Percentiles rank a stretch among this genome's conserved stretches.
phyloP scores from a whole-genome alignment of 83 land plant species.

The Larix sibirica region DNA sequence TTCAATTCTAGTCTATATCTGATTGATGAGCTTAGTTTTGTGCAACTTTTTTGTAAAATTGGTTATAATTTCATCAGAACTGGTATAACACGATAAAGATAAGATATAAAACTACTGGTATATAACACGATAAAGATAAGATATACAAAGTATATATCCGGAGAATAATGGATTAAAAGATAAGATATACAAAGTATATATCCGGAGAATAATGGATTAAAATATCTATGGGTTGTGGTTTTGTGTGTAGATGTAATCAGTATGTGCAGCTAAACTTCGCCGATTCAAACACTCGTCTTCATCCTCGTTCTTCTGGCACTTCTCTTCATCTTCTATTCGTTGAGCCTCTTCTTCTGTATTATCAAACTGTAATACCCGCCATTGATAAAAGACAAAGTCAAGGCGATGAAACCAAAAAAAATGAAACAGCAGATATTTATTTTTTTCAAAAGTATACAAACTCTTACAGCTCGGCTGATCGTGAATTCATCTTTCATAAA shows the following conservation, averaged over 20 bases:
- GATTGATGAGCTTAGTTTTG: too few species aligned
- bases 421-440: neutral
- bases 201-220: too few species aligned
- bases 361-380: neutral
- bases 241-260: slow-evolving; percentile 5
- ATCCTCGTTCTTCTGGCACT: neutral
- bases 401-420: neutral
- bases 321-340: neutral
- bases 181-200: too few species aligned
- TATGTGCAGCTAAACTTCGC: neutral
- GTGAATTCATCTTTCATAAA: too few species aligned
- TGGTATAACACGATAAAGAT: too few species aligned
- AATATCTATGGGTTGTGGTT: slow-evolving; percentile 1
- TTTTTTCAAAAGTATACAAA: neutral
- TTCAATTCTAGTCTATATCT: too few species aligned
- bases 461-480: neutral
- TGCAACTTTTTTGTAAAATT: too few species aligned
- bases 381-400: neutral
- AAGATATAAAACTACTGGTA: too few species aligned
- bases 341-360: neutral
- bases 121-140: too few species aligned
- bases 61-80: too few species aligned
- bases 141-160: too few species aligned
- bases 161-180: too few species aligned
- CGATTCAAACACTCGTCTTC: slow-evolving; percentile 6